Evolutionary conservation across 2,329 filamentous ascomycete species (phyloP), one percentile per base, ranked within the genome.

Genomic region (Penicillium sp.): DNA sequence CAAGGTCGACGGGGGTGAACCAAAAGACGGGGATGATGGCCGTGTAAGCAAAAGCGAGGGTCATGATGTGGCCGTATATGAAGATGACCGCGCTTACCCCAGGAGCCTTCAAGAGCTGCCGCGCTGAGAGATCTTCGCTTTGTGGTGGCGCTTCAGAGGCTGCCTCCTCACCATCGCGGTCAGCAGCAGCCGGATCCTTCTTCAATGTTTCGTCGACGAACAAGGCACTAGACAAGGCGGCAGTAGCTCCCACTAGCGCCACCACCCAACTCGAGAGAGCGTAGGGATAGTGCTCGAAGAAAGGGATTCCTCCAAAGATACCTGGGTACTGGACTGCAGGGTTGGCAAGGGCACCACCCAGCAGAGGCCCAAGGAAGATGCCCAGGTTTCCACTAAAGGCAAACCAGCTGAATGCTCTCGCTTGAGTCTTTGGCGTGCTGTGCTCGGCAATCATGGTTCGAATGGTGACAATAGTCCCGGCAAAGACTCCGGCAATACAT

Each of bases 391-490:
- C 85, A 0, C 83, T 80, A 68, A 93, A 91, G 10, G 89, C 88
- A 69, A 93, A 93, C 79, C 86, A 89, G 67, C 87, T 87, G 68
- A 93, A 95, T 0, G 88, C 86, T 27, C 81, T 77, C 0, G 90
- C 90, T 73, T 93, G 90, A 0, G 87, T 92, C 60, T 83, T 81
- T 5, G 83, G 76, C 0, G 87, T 90, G 71, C 85, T 88, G 63
- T 87, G 85, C 73, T 95, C 91, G 19, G 84, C 83, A 29, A 93
- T 80, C 88, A 93, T 92, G 7, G 90, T 87, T 27, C 91, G 82
- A 54, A 93, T 85, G 6, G 90, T 89, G 53, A 93, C 85, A 48
- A 90, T 81, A 7, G 86, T 89, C 0, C 90, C 90, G 0, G 87
- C 86, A 70, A 93, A 93, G 4, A 91, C 72, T 1, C 91, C 91